A percentile compares a stretch with the other conserved stretches of the same genome.
These are phyloP conservation scores for Aspergillus saccharolyticus DNA, from an alignment of 495 filamentous ascomycete species.

Conservation along the genomic window DNA sequence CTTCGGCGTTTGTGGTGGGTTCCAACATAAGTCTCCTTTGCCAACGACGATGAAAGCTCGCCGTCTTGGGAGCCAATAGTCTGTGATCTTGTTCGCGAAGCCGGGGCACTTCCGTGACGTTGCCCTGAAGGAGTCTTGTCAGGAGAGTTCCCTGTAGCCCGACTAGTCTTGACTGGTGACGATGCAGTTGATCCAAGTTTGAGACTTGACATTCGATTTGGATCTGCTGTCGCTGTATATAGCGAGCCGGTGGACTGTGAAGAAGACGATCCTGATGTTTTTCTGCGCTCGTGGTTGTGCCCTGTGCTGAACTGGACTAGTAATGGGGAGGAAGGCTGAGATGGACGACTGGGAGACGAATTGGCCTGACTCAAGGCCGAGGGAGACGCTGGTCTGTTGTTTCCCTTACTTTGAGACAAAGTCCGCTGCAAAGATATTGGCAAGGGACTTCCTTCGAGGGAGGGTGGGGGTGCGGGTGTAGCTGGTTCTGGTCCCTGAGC, in stretches of 20 bases:
- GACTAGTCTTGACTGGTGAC: conserved; percentile 71
- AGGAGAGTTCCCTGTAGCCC: conserved; percentile 50
- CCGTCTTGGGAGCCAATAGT: conserved; percentile 94
- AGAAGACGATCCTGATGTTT: conserved; percentile 84
- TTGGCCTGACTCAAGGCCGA: conserved; percentile 72
- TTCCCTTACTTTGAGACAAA: conserved; percentile 69
- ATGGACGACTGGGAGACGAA: conserved; percentile 78
- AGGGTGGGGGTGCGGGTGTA: conserved; percentile 52
- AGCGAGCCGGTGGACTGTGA: conserved; percentile 70
- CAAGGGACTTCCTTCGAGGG: conserved; percentile 80
- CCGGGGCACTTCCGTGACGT: conserved; percentile 43
- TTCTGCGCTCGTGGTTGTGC: conserved; percentile 62
- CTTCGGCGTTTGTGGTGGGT: conserved; percentile 85
- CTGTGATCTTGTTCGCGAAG: conserved; percentile 68
- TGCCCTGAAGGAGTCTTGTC: conserved; percentile 41
- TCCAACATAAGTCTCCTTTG: conserved; percentile 63
- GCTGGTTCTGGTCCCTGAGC: conserved; percentile 10
- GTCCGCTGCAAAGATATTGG: conserved; percentile 77
- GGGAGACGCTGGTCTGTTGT: conserved; percentile 78
- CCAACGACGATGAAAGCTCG: conserved; percentile 44
- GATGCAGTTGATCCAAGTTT: conserved; percentile 65
- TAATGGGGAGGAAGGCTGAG: conserved; percentile 91
- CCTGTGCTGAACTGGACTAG: conserved; percentile 88
- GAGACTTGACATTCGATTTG: conserved; percentile 33
- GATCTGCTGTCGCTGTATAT: conserved; percentile 68